Base-by-base conservation (phyloP, 768 basidiomycete species). In the Calocera viscosa region DNA sequence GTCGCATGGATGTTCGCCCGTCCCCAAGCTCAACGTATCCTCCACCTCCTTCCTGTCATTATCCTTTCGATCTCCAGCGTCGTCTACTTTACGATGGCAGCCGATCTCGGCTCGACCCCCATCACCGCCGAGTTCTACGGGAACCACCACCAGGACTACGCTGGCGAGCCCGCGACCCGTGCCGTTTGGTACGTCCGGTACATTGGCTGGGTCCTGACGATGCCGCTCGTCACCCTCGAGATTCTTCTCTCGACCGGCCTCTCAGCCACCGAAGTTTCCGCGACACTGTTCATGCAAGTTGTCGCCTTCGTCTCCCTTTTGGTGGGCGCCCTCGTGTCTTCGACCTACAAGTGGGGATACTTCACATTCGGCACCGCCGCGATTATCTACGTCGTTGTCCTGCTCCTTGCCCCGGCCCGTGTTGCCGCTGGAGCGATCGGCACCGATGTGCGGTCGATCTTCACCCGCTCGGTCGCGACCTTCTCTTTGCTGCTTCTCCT, bases 171-270 rank as follows among this genome's bases (percentile, higher is more conserved):
- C 3, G 67, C 70, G 1, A 77, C 77, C 0, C 79, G 78, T 24
- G 78, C 75, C 72, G 76, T 79, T 75, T 79, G 80, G 43, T 85
- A 76, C 69, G 82, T 79, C 1, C 77, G 82, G 39, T 84, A 83
- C 69, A 82, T 84, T 70, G 81, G 81, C 66, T 83, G 81, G 82
- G 80, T 81, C 66, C 81, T 84, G 77, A 83, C 81, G 63, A 82
- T 82, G 3, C 84, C 84, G 0, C 69, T 82, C 11, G 71, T 84
- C 17, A 75, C 86, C 7, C 77, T 84, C 49, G 72, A 75, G 34
- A 70, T 85, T 35, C 72, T 83, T 19, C 74, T 82, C 64, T 74
- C 79, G 3, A 82, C 83, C 30, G 80, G 78, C n/a, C 72, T 83
- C 49, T 76, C 84, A 1, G 75, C 82, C 2, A 78, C 78, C 39